A percentile compares a stretch with the other conserved stretches of the same genome.
Conservation (phyloP, 148 eudicot species). For the Rhododendron griersonianum region DNA sequence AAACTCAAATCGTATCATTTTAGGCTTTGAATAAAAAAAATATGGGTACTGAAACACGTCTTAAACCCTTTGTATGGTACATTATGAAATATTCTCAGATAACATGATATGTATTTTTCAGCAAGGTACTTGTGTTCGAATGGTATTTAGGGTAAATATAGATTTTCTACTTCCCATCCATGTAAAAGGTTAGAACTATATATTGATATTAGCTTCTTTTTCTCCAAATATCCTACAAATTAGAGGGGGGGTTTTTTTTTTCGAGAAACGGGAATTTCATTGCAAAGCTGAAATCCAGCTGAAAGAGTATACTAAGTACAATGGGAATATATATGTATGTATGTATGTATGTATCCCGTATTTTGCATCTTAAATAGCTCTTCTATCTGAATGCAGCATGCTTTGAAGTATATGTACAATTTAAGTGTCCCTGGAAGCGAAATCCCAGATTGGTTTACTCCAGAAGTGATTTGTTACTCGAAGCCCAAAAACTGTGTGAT, state of each 20-base stretch:
- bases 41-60: neutral
- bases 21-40: neutral
- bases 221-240: neutral
- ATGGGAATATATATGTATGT: too few species aligned
- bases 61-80: neutral
- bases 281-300: neutral
- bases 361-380: neutral
- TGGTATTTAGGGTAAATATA: neutral
- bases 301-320: too few species aligned
- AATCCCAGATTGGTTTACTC: slow-evolving; percentile 58
- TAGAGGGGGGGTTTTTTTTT: neutral
- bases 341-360: too few species aligned
- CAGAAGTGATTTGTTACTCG: slow-evolving; percentile 19
- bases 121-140: neutral
- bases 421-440: slow-evolving; percentile 43
- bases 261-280: neutral
- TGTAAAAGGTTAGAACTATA: neutral
- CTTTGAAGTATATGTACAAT: slow-evolving; percentile 36
- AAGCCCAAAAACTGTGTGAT: slow-evolving; percentile 33
- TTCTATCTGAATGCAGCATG: slow-evolving; percentile 32
- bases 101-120: neutral
- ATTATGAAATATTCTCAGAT: neutral
- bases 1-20: neutral
- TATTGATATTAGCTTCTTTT: neutral
- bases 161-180: neutral